Base-by-base conservation (phyloP, 2,329 filamentous ascomycete genomes). In the Fusarium piperis region DNA sequence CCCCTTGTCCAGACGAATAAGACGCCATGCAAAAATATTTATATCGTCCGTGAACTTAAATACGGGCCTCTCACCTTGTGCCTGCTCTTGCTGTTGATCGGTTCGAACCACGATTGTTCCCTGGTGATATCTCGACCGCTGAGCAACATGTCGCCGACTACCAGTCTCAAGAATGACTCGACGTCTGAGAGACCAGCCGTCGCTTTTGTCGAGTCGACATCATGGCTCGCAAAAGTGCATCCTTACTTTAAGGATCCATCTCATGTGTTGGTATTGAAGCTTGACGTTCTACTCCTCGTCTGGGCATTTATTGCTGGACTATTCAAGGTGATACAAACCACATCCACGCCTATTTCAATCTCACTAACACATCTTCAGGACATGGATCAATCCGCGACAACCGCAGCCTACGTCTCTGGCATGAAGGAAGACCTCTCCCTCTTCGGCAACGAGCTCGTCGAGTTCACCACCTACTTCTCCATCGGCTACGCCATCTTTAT, bases 161-260 rank as follows among this genome's bases (percentile, higher is more conserved):
- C 36, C 4, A 74, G 72, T 55, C 23, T 70, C 51, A 55, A 55
- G 32, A n/a, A 70, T 51, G 23, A 30, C 33, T 5, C 51, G n/a
- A 33, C 32, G 4, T 28, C 46, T 15, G 48, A 59, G 26, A 59
- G 26, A 11, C 48, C 26, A 10, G 3, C 18, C 16, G 32, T 60
- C 0, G 35, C 20, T 0, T n/a, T 36, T 20, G 9, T 23, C 2
- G 61, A 73, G 44, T 72, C 74, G 6, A 69, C 64, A 13, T 77
- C 76, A 52, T 80, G 78, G 78, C 63, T 80, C 8, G 77, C 76
- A 6, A 78, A 71, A 4, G 28, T 79, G 0, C 76, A 79, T 58
- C 78, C 78, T 0, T 79, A 79, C 48, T 79, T 79, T 12, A 67
- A 75, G 20, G 65, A 79, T 26, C 74, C 78, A 1, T 58, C 68